phyloP scores from a whole-genome alignment of 768 basidiomycete species.

The Mrakia frigida region DNA sequence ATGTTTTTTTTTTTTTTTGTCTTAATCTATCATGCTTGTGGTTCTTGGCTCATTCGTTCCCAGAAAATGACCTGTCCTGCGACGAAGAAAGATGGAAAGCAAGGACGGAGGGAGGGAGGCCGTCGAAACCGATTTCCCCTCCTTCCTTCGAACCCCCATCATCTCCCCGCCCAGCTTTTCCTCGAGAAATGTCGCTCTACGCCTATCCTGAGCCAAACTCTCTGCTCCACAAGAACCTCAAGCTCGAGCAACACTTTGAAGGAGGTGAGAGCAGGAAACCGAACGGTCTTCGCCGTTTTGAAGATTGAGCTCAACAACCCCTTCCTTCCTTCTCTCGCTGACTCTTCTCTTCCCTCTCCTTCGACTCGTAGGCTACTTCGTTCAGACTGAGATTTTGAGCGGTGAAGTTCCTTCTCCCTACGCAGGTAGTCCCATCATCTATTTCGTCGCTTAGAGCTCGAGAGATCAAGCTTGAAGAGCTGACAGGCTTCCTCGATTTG shows the following conservation, averaged over 20 bases:
- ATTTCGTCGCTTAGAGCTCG: too few species aligned
- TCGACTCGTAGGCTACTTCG: conserved; percentile 19
- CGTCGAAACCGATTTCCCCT: neutral
- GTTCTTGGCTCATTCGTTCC: neutral
- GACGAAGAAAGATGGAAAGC: too few species aligned
- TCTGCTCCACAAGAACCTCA: neutral
- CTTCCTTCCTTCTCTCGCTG: neutral
- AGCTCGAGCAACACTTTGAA: conserved; percentile 25
- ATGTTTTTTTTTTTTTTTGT: neutral
- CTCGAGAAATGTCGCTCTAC: neutral
- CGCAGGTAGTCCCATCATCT: neutral
- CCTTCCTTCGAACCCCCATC: neutral
- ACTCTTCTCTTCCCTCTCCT: neutral
- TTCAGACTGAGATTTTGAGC: conserved; percentile 5
- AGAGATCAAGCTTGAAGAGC: too few species aligned
- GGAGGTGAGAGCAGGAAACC: conserved; percentile 1
- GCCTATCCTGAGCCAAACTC: conserved; percentile 9
- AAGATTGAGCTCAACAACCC: neutral
- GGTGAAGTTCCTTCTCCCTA: conserved; percentile 6
- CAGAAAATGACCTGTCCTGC: too few species aligned
- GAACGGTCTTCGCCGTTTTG: neutral
- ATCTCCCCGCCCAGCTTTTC: neutral
- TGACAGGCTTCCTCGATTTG: too few species aligned
- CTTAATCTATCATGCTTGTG: conserved; percentile 6
- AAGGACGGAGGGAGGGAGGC: too few species aligned